Evolutionary conservation across 176 grass and related monocot species (phyloP).

Genomic region (Puya raimondii): DNA sequence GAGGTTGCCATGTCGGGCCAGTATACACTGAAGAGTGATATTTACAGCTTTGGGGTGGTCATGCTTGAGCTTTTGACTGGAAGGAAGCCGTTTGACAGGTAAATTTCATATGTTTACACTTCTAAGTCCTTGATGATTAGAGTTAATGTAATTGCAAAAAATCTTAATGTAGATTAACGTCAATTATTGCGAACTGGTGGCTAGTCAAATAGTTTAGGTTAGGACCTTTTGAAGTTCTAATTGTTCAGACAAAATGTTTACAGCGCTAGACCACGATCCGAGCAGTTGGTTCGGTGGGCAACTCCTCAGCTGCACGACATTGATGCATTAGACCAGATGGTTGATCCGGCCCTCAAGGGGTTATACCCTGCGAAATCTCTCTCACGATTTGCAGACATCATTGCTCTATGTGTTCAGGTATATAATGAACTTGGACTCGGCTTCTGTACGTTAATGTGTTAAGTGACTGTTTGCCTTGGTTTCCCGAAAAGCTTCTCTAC

Average conservation of each 20-base stretch:
- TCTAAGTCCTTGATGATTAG: background rate
- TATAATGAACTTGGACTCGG: background rate
- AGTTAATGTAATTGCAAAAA: background rate
- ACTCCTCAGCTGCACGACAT: slow-evolving; percentile 74
- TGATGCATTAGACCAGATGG: slow-evolving; percentile 68
- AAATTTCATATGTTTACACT: background rate
- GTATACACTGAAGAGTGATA: slow-evolving; percentile 88
- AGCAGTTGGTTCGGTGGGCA: slow-evolving; percentile 65
- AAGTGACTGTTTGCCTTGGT: no score
- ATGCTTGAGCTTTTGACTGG: slow-evolving; percentile 98
- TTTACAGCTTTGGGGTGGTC: slow-evolving; percentile 89
- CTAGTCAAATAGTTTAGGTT: no score
- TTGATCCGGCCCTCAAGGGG: slow-evolving; percentile 63
- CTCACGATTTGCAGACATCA: slow-evolving; percentile 60
- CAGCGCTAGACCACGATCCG: slow-evolving; percentile 45
- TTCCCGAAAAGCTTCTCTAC: no score
- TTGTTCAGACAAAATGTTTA: background rate
- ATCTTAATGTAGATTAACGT: background rate
- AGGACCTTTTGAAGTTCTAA: background rate
- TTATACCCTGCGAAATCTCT: slow-evolving; percentile 71
- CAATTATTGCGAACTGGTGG: no score
- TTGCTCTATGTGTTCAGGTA: slow-evolving; percentile 74
- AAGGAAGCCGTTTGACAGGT: slow-evolving; percentile 76
- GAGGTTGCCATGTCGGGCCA: slow-evolving; percentile 81
- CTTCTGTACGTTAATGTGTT: background rate